Base-by-base conservation (phyloP, 192 early-diverging fungal species). In the Backusella sp. region DNA sequence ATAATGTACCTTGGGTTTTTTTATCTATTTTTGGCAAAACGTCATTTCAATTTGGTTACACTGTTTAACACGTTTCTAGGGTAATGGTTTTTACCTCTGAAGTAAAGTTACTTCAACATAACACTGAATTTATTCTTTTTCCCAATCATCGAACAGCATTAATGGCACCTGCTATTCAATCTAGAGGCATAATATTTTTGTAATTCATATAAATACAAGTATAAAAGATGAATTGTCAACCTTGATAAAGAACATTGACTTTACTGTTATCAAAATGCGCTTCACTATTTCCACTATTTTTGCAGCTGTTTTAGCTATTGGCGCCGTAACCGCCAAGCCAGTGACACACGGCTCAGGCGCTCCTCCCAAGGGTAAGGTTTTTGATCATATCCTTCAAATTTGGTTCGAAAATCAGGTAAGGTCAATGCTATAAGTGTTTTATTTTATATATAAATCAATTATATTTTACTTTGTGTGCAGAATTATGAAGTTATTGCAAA, bases 381-480 rank as follows among this genome's bases (percentile, higher is more conserved):
- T 79, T 56, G 46, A 79, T 35, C 73, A 73, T 35, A 41, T 79
- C 67, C 32, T 79, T 46, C 72, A 74, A 37, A 74, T 79, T 73
- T 79, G 72, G 72, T 53, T 79, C 12, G 77, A 79, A 68, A 79
- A 79, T 37, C 49, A 79, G 67, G 77, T 62, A 62, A 62, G 3
- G 30, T 1, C 3, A 28, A 12, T 26, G 1, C 23, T 62, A 14
- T 62, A 44, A 14, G 19, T 28, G 11, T 28, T 62, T 11, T 3
- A 4, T 62, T 62, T 21, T 62, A 12, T 28, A 56, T 21, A 0
- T 67, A 6, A 12, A 34, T 15, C 30, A 34, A 34, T 53, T 9
- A n/a, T 71, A 4, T 42, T 44, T 71, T 21, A 26, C 6, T 28
- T 35, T 70, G n/a, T 49, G 1, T n/a, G 3, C 1, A 73, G 72